Evolutionary conservation across 2,329 filamentous ascomycete species (phyloP).

Genomic region (Aspergillus proliferans): DNA sequence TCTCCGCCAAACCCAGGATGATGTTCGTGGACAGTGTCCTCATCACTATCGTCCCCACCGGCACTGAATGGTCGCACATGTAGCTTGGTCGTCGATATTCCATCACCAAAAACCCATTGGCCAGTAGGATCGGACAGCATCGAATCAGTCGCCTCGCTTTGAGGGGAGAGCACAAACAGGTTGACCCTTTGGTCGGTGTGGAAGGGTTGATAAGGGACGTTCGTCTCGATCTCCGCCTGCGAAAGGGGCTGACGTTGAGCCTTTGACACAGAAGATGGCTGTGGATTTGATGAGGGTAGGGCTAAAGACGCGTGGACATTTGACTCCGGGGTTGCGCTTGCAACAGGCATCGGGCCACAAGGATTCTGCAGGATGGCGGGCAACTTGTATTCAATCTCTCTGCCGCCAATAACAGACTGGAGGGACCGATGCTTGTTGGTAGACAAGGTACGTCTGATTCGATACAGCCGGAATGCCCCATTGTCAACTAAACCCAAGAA

Average conservation of each 20-base stretch:
- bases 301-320: constrained; percentile 36
- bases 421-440: constrained; percentile 50
- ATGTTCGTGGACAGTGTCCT: constrained; percentile 25
- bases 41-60: constrained; percentile 32
- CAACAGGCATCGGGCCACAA: constrained; percentile 52
- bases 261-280: constrained; percentile 36
- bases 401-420: constrained; percentile 48
- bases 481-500: constrained; percentile 42
- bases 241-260: constrained; percentile 52
- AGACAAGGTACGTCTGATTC: constrained; percentile 38
- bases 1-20: constrained; percentile 29
- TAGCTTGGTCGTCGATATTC: constrained; percentile 43
- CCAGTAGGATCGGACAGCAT: constrained; percentile 27
- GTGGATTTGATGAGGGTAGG: constrained; percentile 32
- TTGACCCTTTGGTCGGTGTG: constrained; percentile 81
- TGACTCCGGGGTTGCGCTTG: constrained; percentile 47
- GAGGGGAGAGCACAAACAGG: constrained; percentile 59
- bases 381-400: constrained; percentile 62
- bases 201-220: constrained; percentile 91
- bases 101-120: constrained; percentile 51
- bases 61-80: constrained; percentile 41
- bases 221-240: constrained; percentile 90
- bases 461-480: constrained; percentile 41
- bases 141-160: constrained; percentile 37
- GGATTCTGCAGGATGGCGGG: constrained; percentile 56